phyloP scores from a whole-genome alignment of 2,329 filamentous ascomycete species.

The Botryotinia narcissicola region DNA sequence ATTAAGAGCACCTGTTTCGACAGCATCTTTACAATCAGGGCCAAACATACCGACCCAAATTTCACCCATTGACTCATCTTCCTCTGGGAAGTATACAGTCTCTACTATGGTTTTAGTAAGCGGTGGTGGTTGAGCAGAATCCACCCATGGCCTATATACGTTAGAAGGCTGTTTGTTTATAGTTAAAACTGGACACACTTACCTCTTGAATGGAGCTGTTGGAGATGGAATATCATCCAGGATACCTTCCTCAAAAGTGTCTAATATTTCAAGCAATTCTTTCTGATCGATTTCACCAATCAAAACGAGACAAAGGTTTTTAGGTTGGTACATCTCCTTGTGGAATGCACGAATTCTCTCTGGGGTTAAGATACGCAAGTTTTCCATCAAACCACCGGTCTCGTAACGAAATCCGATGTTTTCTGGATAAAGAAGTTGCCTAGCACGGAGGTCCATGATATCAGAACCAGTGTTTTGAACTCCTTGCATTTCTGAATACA shows the following conservation, averaged over 20 bases:
- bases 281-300: constrained; percentile 88
- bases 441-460: constrained; percentile 81
- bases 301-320: constrained; percentile 86
- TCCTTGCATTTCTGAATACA: constrained; percentile 99
- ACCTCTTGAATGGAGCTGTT: constrained; percentile 68
- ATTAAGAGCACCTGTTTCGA: constrained; percentile 70
- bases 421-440: constrained; percentile 80
- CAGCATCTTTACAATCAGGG: constrained; percentile 70
- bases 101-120: constrained; percentile 71
- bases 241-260: constrained; percentile 85
- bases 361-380: constrained; percentile 78
- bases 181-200: not conserved
- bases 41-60: constrained; percentile 84
- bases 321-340: constrained; percentile 95
- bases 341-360: constrained; percentile 95
- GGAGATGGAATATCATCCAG: constrained; percentile 75
- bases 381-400: constrained; percentile 96
- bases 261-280: constrained; percentile 75
- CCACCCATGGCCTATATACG: constrained; percentile 72
- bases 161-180: constrained; percentile 20
- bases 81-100: constrained; percentile 88
- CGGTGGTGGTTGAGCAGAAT: constrained; percentile 74
- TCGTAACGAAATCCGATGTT: constrained; percentile 93
- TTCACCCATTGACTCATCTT: constrained; percentile 91
- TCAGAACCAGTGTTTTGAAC: constrained; percentile 81